phyloP scores from a whole-genome alignment of 768 basidiomycete genomes.

The Kwoniella dejecticola region DNA sequence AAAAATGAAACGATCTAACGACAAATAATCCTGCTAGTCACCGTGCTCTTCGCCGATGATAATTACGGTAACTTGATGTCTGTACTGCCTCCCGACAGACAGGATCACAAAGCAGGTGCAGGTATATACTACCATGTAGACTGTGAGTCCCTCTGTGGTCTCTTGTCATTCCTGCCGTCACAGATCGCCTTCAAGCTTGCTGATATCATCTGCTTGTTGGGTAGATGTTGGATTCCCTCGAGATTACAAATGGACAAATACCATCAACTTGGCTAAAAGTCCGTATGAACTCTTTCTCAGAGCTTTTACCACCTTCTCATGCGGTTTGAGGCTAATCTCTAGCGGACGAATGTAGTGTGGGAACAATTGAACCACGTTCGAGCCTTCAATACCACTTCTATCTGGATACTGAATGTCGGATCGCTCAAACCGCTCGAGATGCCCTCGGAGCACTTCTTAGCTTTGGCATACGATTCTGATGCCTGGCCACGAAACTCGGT shows the following conservation, averaged over 20 bases:
- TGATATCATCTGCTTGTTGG: too few relatives aligned
- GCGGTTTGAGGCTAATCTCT: too few relatives aligned
- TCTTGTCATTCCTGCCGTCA: neutral
- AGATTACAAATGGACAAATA: slow-evolving; percentile 71
- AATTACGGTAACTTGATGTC: slow-evolving; percentile 75
- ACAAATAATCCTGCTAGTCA: slow-evolving; percentile 25
- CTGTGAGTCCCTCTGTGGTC: slow-evolving; percentile 1
- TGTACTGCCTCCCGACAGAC: slow-evolving; percentile 60
- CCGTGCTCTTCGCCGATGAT: slow-evolving; percentile 62
- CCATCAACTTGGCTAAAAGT: slow-evolving; percentile 42
- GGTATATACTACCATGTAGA: slow-evolving; percentile 70
- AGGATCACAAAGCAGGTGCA: slow-evolving; percentile 67
- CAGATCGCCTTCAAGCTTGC: neutral
- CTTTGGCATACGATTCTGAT: slow-evolving; percentile 65
- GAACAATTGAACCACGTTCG: slow-evolving; percentile 72
- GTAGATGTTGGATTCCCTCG: slow-evolving; percentile 65
- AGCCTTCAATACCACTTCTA: slow-evolving; percentile 63
- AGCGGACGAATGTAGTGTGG: slow-evolving; percentile 56
- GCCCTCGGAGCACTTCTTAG: slow-evolving; percentile 70
- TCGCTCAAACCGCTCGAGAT: slow-evolving; percentile 75
- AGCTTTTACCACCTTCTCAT: too few relatives aligned
- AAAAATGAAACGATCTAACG: too few relatives aligned
- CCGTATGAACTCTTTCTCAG: neutral
- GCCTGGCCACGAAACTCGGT: slow-evolving; percentile 64
- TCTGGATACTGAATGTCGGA: slow-evolving; percentile 77